Evolutionary conservation across 164 flowering plant species (phyloP).

Genomic region (Buxus sempervirens): DNA sequence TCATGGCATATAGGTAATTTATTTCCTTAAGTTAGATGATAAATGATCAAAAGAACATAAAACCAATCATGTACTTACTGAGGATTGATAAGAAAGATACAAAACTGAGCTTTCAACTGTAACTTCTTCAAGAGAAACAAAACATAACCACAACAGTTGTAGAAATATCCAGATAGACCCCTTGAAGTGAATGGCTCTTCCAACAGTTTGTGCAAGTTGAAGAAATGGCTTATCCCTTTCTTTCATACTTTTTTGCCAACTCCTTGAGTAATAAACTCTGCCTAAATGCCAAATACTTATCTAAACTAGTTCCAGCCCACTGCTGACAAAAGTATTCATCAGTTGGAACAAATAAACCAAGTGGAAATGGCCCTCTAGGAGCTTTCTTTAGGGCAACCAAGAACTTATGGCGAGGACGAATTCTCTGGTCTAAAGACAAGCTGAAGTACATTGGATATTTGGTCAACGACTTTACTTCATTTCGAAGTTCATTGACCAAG

Average conservation of each 20-base stretch:
- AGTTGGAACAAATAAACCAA: slow-evolving; percentile 83
- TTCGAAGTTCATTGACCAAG: slow-evolving; percentile 76
- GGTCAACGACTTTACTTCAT: slow-evolving; percentile 78
- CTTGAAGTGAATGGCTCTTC: slow-evolving; percentile 1
- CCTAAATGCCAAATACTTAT: slow-evolving; percentile 75
- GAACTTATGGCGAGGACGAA: slow-evolving; percentile 93
- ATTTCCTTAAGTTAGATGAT: not conserved
- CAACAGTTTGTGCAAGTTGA: not conserved
- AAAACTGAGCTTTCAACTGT: slow-evolving; percentile 3
- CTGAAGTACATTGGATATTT: slow-evolving; percentile 91
- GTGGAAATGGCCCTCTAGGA: slow-evolving; percentile 93
- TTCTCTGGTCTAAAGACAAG: slow-evolving; percentile 90
- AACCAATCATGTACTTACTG: not conserved
- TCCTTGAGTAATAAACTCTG: slow-evolving; percentile 66
- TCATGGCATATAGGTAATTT: not conserved
- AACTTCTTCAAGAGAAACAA: slow-evolving; percentile 5
- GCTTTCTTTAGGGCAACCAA: slow-evolving; percentile 84
- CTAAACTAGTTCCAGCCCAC: slow-evolving; percentile 91
- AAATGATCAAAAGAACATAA: not conserved
- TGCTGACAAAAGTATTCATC: slow-evolving; percentile 90
- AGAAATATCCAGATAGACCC: not conserved
- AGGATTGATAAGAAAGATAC: not conserved
- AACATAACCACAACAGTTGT: not conserved
- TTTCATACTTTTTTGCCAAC: slow-evolving; percentile 71
- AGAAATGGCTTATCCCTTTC: slow-evolving; percentile 21